These are phyloP conservation scores for Spathaspora passalidarum DNA, from an alignment of 805 yeast species.

Conservation along the genomic window DNA sequence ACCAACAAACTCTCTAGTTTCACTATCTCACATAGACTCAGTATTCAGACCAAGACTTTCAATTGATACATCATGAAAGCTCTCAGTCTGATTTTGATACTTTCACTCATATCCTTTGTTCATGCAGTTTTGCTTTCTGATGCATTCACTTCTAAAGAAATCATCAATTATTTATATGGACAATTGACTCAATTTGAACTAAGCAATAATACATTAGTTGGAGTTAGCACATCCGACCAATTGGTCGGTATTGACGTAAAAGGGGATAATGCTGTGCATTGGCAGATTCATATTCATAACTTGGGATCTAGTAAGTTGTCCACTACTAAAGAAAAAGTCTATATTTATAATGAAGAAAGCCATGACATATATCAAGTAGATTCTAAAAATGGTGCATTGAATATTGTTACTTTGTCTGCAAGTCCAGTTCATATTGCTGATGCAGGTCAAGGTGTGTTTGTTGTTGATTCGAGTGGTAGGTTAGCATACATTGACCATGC, in stretches of 20 bases:
- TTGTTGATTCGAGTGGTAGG: constrained; percentile 1
- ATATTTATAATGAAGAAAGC: constrained; percentile 1
- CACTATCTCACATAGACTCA: neutral
- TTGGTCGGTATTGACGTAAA: constrained; percentile 10
- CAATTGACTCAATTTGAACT: constrained; percentile 1
- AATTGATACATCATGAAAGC: neutral
- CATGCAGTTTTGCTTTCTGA: constrained; percentile 7
- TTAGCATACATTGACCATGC: constrained; percentile 1
- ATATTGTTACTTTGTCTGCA: constrained; percentile 1
- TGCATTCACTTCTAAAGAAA: constrained; percentile 9
- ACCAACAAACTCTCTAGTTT: no score
- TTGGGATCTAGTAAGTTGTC: neutral
- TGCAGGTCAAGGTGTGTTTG: neutral
- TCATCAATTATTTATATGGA: constrained; percentile 7
- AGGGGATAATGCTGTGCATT: constrained; percentile 2
- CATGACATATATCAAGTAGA: constrained; percentile 5
- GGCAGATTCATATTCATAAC: constrained; percentile 8
- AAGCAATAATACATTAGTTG: constrained; percentile 3
- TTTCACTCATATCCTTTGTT: neutral
- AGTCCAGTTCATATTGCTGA: constrained; percentile 1
- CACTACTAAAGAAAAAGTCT: neutral
- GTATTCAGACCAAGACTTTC: neutral
- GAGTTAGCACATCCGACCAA: constrained; percentile 3
- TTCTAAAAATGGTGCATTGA: constrained; percentile 1
- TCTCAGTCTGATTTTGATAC: neutral